Percentiles rank a stretch among this genome's conserved stretches.
These are phyloP conservation scores for Asterophora parasitica DNA, from an alignment of 768 basidiomycete species.

Conservation along the genomic window DNA sequence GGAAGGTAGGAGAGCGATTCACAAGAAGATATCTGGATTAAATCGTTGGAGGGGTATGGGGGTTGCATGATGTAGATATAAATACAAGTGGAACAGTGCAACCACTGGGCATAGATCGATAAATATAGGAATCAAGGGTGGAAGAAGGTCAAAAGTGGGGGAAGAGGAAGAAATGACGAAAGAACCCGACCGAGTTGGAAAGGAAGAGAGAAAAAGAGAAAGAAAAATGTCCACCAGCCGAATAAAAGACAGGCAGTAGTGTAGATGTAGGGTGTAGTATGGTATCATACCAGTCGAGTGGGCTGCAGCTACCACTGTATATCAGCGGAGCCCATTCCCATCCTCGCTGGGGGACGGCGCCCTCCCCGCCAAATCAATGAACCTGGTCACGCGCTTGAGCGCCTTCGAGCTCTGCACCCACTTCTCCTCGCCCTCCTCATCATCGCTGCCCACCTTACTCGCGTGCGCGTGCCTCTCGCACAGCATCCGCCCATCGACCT, in stretches of 20 bases:
- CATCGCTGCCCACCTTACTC: conserved; percentile 21
- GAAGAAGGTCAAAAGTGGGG: neutral
- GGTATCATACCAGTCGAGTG: too few relatives aligned
- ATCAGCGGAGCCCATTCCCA: conserved; percentile 6
- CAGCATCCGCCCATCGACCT: conserved; percentile 78
- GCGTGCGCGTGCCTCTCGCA: conserved; percentile 74
- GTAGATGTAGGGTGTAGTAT: neutral
- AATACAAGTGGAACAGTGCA: conserved; percentile 7
- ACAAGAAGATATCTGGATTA: conserved; percentile 2
- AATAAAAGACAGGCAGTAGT: too few relatives aligned
- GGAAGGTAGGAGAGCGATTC: neutral
- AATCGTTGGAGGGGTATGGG: conserved; percentile 1
- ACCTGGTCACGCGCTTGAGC: conserved; percentile 74
- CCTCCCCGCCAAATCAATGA: conserved; percentile 62
- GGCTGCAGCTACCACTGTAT: neutral
- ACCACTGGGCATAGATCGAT: neutral
- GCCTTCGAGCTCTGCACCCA: conserved; percentile 45
- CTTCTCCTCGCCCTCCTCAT: conserved; percentile 25
- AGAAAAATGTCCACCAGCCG: neutral
- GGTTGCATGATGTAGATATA: conserved; percentile 7
- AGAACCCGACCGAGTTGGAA: too few relatives aligned
- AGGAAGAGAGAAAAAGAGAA: neutral
- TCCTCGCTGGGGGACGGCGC: conserved; percentile 9
- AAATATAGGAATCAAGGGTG: too few relatives aligned
- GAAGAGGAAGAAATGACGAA: neutral